phyloP scores from a whole-genome alignment of 495 filamentous ascomycete species.

The Parmelia sp. region DNA sequence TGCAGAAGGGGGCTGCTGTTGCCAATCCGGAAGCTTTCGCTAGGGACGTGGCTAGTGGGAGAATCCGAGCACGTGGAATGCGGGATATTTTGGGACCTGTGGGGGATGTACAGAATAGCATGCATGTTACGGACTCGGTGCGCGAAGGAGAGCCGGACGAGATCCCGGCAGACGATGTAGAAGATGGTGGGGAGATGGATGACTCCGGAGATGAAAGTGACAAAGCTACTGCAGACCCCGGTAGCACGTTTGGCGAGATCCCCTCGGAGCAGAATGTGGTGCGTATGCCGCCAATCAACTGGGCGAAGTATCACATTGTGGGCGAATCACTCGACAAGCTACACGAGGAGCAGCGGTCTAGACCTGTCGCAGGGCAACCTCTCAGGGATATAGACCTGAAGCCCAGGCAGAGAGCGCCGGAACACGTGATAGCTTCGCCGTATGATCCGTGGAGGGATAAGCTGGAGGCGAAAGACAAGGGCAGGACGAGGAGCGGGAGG shows the following conservation, averaged over 20 bases:
- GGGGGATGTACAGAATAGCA: slow-evolving; percentile 30
- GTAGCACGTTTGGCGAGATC: slow-evolving; percentile 43
- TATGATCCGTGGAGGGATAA: slow-evolving; percentile 67
- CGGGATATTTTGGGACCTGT: slow-evolving; percentile 24
- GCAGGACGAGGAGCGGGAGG: slow-evolving; percentile 25
- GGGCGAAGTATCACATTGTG: slow-evolving; percentile 80
- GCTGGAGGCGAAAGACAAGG: slow-evolving; percentile 31
- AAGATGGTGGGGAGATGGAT: slow-evolving; percentile 34
- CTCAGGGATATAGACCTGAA: slow-evolving; percentile 33
- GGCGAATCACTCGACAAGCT: slow-evolving; percentile 75
- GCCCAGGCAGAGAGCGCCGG: slow-evolving; percentile 39
- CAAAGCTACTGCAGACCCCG: slow-evolving; percentile 26
- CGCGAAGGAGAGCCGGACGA: slow-evolving; percentile 29
- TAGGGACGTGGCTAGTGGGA: slow-evolving; percentile 52
- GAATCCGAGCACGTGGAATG: slow-evolving; percentile 39
- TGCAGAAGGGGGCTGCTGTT: slow-evolving; percentile 57
- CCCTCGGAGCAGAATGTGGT: slow-evolving; percentile 77
- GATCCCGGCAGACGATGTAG: slow-evolving; percentile 28
- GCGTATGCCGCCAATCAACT: slow-evolving; percentile 80
- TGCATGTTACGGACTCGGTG: slow-evolving; percentile 32
- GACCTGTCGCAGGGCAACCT: slow-evolving; percentile 56
- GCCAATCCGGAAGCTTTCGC: slow-evolving; percentile 64
- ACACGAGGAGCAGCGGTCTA: slow-evolving; percentile 66
- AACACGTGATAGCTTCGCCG: slow-evolving; percentile 60
- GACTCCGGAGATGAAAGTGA: slow-evolving; percentile 22